These are phyloP conservation scores for Neurospora terricola DNA, from an alignment of 495 filamentous ascomycete genomes.

Conservation along the genomic window DNA sequence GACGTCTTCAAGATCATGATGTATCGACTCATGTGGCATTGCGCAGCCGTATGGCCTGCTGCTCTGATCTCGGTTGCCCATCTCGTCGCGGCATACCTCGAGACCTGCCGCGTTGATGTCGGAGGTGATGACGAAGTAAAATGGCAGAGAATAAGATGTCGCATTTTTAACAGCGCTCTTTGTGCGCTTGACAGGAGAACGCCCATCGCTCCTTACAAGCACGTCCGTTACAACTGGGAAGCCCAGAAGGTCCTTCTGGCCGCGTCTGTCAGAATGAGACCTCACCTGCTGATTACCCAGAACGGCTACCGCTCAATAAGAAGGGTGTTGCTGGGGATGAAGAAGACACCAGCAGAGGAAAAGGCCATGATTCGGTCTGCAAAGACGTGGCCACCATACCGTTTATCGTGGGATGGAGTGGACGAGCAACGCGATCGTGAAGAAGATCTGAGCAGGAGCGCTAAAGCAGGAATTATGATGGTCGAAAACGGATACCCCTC, in stretches of 20 bases:
- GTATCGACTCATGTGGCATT: constrained; percentile 22
- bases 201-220: constrained; percentile 14
- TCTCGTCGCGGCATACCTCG: constrained; percentile 25
- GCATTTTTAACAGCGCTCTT: constrained; percentile 28
- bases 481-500: constrained; percentile 31
- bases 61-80: constrained; percentile 24
- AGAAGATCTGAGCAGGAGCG: constrained; percentile 31
- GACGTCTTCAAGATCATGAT: constrained; percentile 24
- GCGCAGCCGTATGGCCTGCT: constrained; percentile 22
- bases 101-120: constrained; percentile 11
- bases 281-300: constrained; percentile 25
- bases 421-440: constrained; percentile 31
- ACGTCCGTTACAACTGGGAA: constrained; percentile 34
- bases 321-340: constrained; percentile 27
- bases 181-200: constrained; percentile 21
- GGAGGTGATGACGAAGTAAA: background rate
- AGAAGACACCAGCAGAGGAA: constrained; percentile 27
- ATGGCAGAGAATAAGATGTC: constrained; percentile 13
- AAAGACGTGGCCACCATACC: constrained; percentile 38
- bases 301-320: constrained; percentile 29
- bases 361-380: constrained; percentile 25
- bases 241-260: constrained; percentile 32
- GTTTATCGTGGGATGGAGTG: constrained; percentile 31
- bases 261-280: constrained; percentile 25
- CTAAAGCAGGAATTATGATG: constrained; percentile 28